Conservation (phyloP, 352 stramenopile species). For the Phytophthora parvispora region DNA sequence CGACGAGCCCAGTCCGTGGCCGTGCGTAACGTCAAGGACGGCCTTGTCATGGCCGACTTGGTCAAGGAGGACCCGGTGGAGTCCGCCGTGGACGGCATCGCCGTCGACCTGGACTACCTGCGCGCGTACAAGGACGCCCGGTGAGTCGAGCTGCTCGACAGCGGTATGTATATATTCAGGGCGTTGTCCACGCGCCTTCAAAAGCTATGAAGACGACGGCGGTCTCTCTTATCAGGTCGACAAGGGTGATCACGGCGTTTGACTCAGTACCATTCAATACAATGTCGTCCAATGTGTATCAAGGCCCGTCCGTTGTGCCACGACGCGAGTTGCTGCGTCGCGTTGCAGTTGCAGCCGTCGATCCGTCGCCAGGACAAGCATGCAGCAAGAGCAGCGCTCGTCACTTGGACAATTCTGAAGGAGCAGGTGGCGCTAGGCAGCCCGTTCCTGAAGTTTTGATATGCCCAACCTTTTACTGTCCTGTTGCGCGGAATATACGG, state of each 20-base stretch:
- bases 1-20: slow-evolving; percentile 29
- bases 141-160: slow-evolving; percentile 12
- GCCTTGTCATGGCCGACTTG: slow-evolving; percentile 2
- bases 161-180: slow-evolving; percentile 16
- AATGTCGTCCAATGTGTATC: too few species aligned
- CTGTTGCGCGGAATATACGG: not conserved
- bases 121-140: slow-evolving; percentile 37
- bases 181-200: not conserved
- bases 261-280: slow-evolving; percentile 4
- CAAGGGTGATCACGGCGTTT: not conserved
- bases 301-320: not conserved
- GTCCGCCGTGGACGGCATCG: not conserved
- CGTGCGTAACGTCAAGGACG: slow-evolving; percentile 2
- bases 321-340: not conserved
- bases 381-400: slow-evolving; percentile 8
- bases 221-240: slow-evolving; percentile 3
- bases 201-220: slow-evolving; percentile 9
- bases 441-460: slow-evolving; percentile 5
- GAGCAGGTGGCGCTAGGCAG: slow-evolving; percentile 13
- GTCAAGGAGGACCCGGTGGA: not conserved
- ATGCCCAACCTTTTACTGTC: not conserved
- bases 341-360: not conserved
- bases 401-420: slow-evolving; percentile 10
- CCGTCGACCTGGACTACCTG: slow-evolving; percentile 38
- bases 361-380: not conserved